Conservation (phyloP, 2,329 filamentous ascomycete genomes). For the Chaetomiaceae sp. region DNA sequence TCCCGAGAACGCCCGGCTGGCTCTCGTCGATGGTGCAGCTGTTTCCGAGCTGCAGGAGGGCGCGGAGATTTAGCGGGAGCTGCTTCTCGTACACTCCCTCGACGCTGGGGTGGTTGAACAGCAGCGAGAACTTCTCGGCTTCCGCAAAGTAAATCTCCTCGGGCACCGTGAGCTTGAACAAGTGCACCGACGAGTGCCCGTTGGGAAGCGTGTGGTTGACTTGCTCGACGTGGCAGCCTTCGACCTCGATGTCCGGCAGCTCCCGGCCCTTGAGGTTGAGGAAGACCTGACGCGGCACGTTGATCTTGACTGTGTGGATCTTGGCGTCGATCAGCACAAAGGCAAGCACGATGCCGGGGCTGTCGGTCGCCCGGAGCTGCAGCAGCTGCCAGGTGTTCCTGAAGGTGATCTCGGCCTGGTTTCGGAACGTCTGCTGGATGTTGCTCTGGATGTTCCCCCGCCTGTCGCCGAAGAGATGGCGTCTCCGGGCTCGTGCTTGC, state of each 20-base stretch:
- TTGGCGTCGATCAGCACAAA: slow-evolving; percentile 92
- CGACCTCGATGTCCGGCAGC: slow-evolving; percentile 81
- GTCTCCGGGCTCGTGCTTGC: slow-evolving; percentile 75
- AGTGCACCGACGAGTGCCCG: slow-evolving; percentile 85
- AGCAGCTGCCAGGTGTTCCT: slow-evolving; percentile 93
- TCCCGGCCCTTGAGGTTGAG: slow-evolving; percentile 86
- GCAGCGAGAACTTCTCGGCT: slow-evolving; percentile 70
- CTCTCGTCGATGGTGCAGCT: slow-evolving; percentile 89
- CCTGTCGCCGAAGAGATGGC: slow-evolving; percentile 90
- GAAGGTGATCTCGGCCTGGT: slow-evolving; percentile 85
- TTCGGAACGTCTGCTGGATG: slow-evolving; percentile 72
- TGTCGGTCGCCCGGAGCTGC: slow-evolving; percentile 77
- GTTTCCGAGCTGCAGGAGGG: slow-evolving; percentile 84
- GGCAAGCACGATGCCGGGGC: slow-evolving; percentile 78
- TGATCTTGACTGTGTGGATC: slow-evolving; percentile 81
- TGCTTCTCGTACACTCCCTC: slow-evolving; percentile 97
- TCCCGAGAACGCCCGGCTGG: slow-evolving; percentile 85
- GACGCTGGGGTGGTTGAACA: slow-evolving; percentile 90
- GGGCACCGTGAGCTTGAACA: slow-evolving; percentile 89
- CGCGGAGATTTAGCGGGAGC: slow-evolving; percentile 79
- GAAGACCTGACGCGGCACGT: slow-evolving; percentile 84
- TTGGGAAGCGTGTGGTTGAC: slow-evolving; percentile 92
- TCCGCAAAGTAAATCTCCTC: slow-evolving; percentile 86
- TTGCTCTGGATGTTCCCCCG: slow-evolving; percentile 61
- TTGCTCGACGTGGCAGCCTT: slow-evolving; percentile 84